Base-by-base conservation (phyloP, 805 yeast species). In the Ogataea nakhonphanomensis region DNA sequence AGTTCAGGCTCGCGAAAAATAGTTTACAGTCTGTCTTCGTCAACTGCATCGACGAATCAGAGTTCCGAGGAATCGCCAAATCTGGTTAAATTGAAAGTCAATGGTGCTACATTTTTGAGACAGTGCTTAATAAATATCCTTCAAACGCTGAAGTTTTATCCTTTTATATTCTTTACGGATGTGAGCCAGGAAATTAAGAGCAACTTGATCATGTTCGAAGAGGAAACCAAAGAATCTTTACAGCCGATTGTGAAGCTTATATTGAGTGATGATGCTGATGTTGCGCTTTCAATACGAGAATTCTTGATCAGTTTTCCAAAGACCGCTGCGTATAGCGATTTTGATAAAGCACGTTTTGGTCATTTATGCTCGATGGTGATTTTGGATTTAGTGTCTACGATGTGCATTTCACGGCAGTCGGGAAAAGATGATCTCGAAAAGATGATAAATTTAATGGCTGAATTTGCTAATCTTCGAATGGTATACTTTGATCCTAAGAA, bases 291-390 rank as follows among this genome's bases (percentile, higher is more conserved):
- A 1, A 59, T 68, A 0, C 60, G 58, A 35, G 53, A 65, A 1
- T 71, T 70, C 29, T 36, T 66, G 8, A 47, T 61, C 27, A 56
- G 62, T 22, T 61, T 64, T 22, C 59, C 64, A 20, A 39, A 54
- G 1, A 58, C 63, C 39, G 61, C 60, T 31, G 58, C 69, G 2
- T 55, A 57, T 22, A 57, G 48, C 13, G 48, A 58, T 7, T 32
- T 57, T 1, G 54, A 58, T 7, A 44, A 53, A n/a, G 62, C 63
- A 2, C 54, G 64, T n/a, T 58, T 62, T 31, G 59, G 65, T 1
- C 65, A 61, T 36, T 57, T 67, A 14, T 71, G 71, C n/a, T 55
- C 67, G 15, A 61, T 64, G 5, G 51, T 65, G 13, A 54, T 73
- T 6, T 53, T 69, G 2, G 66, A 65, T 27, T 47, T 64, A 4